Conservation (phyloP, 495 filamentous ascomycete genomes). For the Hypoxylon perforatum region DNA sequence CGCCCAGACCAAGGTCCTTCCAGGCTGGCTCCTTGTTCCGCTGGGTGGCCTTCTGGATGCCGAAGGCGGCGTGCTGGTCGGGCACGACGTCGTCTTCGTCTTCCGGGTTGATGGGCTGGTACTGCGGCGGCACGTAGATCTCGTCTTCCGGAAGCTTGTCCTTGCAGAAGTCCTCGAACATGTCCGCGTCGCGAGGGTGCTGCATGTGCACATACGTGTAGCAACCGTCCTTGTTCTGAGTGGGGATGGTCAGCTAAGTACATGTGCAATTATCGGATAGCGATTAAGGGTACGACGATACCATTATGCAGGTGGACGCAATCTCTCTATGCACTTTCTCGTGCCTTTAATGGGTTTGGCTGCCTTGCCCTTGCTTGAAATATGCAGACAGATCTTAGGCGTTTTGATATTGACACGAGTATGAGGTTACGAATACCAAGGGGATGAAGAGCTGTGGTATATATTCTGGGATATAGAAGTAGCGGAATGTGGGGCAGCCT, state of each 20-base stretch:
- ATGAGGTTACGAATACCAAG: too few species aligned
- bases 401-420: too few species aligned
- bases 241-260: background rate
- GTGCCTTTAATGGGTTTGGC: too few species aligned
- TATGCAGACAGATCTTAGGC: too few species aligned
- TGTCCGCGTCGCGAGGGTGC: constrained; percentile 81
- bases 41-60: constrained; percentile 87
- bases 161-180: constrained; percentile 88
- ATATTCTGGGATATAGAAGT: too few species aligned
- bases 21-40: constrained; percentile 76
- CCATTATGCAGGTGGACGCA: constrained; percentile 16
- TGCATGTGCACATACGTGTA: constrained; percentile 91
- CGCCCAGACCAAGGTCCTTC: constrained; percentile 84
- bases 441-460: too few species aligned
- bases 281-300: background rate
- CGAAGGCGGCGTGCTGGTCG: constrained; percentile 97
- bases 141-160: constrained; percentile 76
- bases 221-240: constrained; percentile 87
- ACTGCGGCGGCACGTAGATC: constrained; percentile 88
- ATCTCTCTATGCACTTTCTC: too few species aligned
- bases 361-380: too few species aligned
- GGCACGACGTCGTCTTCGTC: constrained; percentile 98
- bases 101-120: constrained; percentile 94
- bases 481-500: too few species aligned
- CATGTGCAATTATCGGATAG: background rate